These are phyloP conservation scores for Uncinocarpus reesii DNA, from an alignment of 2,329 filamentous ascomycete genomes.

Conservation along the genomic window DNA sequence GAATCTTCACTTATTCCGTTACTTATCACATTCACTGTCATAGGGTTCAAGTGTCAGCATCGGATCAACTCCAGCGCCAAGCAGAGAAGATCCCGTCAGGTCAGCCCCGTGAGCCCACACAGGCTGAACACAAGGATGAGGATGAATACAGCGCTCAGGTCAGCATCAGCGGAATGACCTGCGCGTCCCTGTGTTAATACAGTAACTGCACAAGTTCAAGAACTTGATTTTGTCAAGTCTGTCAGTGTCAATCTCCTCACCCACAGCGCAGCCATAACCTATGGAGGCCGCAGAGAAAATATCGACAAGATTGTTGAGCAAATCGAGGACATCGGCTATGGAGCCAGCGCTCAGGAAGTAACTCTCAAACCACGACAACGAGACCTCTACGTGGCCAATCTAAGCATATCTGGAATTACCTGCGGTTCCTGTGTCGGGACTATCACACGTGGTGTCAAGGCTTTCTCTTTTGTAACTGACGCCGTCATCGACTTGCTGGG, in stretches of 20 bases:
- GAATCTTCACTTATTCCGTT: not conserved
- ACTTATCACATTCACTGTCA: not conserved
- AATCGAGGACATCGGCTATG: slow-evolving; percentile 43
- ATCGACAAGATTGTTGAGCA: slow-evolving; percentile 39
- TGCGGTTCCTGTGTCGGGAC: slow-evolving; percentile 46
- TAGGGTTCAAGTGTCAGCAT: not conserved
- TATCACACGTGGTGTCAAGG: slow-evolving; percentile 40
- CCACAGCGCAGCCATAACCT: slow-evolving; percentile 56
- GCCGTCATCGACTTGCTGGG: slow-evolving; percentile 44
- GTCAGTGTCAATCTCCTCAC: slow-evolving; percentile 55
- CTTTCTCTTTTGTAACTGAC: slow-evolving; percentile 37
- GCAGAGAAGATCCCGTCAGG: not conserved
- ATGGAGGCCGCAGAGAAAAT: slow-evolving; percentile 40
- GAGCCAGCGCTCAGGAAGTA: slow-evolving; percentile 35
- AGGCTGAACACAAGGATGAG: not conserved
- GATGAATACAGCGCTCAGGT: slow-evolving; percentile 25
- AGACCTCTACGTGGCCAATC: slow-evolving; percentile 32
- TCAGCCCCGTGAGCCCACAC: not conserved
- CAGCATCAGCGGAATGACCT: slow-evolving; percentile 62
- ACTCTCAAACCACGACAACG: slow-evolving; percentile 15
- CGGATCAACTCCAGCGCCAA: slow-evolving; percentile 13
- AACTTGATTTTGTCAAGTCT: slow-evolving; percentile 48
- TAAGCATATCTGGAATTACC: slow-evolving; percentile 48
- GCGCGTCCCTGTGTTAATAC: slow-evolving; percentile 56
- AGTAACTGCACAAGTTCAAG: slow-evolving; percentile 50